These are phyloP conservation scores for Pulicaria dysenterica DNA, from an alignment of 129 eudicot species.

Conservation along the genomic window DNA sequence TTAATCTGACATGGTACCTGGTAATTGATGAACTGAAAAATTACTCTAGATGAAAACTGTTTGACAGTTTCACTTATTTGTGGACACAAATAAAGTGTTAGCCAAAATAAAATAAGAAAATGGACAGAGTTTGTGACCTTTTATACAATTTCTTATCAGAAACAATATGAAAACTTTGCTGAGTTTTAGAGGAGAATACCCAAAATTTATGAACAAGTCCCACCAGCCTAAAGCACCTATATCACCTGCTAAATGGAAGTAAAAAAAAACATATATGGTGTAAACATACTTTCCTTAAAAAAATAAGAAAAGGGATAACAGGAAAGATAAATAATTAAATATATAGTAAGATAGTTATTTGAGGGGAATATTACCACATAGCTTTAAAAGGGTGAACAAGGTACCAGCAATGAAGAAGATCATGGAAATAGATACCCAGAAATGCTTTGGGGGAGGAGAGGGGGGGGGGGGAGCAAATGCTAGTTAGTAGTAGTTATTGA, in stretches of 20 bases:
- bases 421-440: slow-evolving; percentile 95
- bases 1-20: neutral
- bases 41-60: neutral
- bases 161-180: neutral
- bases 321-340: neutral
- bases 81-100: slow-evolving; percentile 8
- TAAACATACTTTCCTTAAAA: neutral
- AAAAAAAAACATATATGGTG: slow-evolving; percentile 27
- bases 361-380: slow-evolving; percentile 62
- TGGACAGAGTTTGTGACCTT: neutral
- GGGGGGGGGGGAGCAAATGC: slow-evolving; percentile 13
- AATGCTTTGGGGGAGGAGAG: slow-evolving; percentile 43
- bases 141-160: neutral
- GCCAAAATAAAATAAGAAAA: neutral
- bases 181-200: slow-evolving; percentile 45
- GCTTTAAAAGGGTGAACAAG: slow-evolving; percentile 76
- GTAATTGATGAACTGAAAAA: neutral
- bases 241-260: slow-evolving; percentile 65
- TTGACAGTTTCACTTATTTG: neutral
- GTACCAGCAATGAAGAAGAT: slow-evolving; percentile 92
- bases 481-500: slow-evolving; percentile 10
- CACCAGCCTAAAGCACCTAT: slow-evolving; percentile 88
- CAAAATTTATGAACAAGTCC: slow-evolving; percentile 88
- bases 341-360: neutral
- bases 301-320: neutral